Evolutionary conservation across 164 flowering plant species (phyloP).

Genomic region (Protea cynaroides): DNA sequence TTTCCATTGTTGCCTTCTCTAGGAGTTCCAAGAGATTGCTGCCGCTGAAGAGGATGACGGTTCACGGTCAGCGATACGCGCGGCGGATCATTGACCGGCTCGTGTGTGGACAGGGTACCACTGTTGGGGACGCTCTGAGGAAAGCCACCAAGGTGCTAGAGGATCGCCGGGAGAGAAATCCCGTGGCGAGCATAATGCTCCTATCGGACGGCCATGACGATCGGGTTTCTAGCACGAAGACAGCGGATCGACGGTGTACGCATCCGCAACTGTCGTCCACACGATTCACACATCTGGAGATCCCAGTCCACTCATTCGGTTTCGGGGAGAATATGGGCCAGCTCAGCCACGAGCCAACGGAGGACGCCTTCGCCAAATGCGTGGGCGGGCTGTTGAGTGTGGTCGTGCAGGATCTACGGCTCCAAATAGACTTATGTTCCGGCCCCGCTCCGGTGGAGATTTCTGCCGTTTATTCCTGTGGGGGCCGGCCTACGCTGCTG

Average conservation of each 20-base stretch:
- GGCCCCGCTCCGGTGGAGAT: conserved; percentile 69
- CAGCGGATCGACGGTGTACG: conserved; percentile 19
- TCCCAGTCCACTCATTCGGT: conserved; percentile 64
- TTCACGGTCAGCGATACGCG: conserved; percentile 62
- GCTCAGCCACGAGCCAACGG: conserved; percentile 42
- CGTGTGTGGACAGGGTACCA: conserved; percentile 47
- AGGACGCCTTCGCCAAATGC: conserved; percentile 76
- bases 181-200: conserved; percentile 76
- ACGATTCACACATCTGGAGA: conserved; percentile 83
- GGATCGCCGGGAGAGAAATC: conserved; percentile 83
- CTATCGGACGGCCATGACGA: conserved; percentile 84
- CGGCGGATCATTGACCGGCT: conserved; percentile 67
- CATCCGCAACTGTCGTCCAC: conserved; percentile 34
- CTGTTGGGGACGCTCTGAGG: conserved; percentile 64
- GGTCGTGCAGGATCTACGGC: conserved; percentile 66
- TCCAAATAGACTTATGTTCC: conserved; percentile 52
- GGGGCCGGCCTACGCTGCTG: conserved; percentile 40
- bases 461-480: conserved; percentile 51
- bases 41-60: conserved; percentile 69
- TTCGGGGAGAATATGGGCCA: conserved; percentile 32
- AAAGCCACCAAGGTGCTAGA: conserved; percentile 81
- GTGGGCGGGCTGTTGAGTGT: conserved; percentile 85
- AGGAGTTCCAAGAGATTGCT: conserved; percentile 45
- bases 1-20: conserved; percentile 74
- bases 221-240: conserved; percentile 8